Evolutionary conservation across 345 rosid genomes (phyloP), one percentile per base, ranked within the genome.

Genomic region (Eucalyptus brandiana): DNA sequence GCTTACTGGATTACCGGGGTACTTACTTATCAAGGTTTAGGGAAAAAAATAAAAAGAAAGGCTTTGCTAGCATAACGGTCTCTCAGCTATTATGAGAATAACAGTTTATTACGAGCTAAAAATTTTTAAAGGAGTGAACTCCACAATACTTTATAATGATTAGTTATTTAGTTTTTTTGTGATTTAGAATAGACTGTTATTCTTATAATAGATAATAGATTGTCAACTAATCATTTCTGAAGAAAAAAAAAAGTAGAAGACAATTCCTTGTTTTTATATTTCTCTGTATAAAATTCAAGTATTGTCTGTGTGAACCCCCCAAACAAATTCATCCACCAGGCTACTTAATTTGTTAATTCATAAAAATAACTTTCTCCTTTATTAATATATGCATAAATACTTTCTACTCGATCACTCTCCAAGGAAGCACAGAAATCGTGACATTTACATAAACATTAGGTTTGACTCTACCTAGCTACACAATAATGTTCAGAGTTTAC

Each of bases 51-150:
- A 56, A 56, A 53, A 53, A 3, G 9, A 53, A 53, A 53, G 9
- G 24, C 56, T 53, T 53, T 53, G 9, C 9, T 53, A 53, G 24
- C 4, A 18, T 18, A 18, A 53, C 0, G 3, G 9, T 53, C 1
- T 53, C 0, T 53, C 4, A 51, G 4, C 4, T 53, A 53, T 3
- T 18, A 0, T 53, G 24, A 53, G 1, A 53, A 53, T 18, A 53
- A 53, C 1, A 18, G 0, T 18, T 53, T 53, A 0, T 53, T 53
- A 2, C 0, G 1, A 53, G 4, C 0, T 2, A 18, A 1, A 53
- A 53, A 7, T 53, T 53, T 53, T 53, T 53, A 53, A 53, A 53
- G 1, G 2, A 7, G 2, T 53, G 9, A 0, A 53, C 24, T 19
- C 9, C 21, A 53, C 0, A 18, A 7, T 18, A 53, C 18, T 51